Base-by-base conservation (phyloP, 1,139 yeast genomes). In the Saccharomycopsis crataegensis region DNA sequence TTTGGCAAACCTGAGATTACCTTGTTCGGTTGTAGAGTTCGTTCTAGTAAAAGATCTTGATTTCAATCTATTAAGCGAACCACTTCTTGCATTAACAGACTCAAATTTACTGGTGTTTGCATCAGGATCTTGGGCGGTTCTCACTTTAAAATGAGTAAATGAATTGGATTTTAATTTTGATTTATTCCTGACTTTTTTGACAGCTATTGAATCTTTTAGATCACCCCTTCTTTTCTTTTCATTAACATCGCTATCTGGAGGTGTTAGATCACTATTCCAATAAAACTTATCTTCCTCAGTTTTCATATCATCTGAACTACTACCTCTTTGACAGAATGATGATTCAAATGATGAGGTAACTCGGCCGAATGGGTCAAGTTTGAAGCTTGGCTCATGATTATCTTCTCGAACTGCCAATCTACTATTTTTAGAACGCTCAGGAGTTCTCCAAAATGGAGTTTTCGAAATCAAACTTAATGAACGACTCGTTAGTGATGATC, bases 1-100 rank as follows among this genome's bases (percentile, higher is more conserved):
- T 14, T 60, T 57, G 1, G 65, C 65, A 1, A 47, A 3, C n/a
- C 22, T 48, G n/a, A 46, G n/a, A 33, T 36, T 40, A n/a, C 33
- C 14, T 16, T 51, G 44, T 38, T 51, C 55, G 16, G 28, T 48
- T 9, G 42, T 9, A 8, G 57, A 54, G 43, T 43, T 54, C 32
- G 52, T 54, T 41, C 57, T 33, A 17, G 49, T 44, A 22, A 52
- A 44, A 7, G 45, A 34, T 28, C 33, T 37, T n/a, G 49, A 11
- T 28, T 34, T 36, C 17, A 43, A 14, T 43, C 33, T 22, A 43
- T 43, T 43, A 2, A 22, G 17, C 2, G 33, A 22, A 8, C 28
- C 28, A 4, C 28, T 17, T 43, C 17, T n/a, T 7, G 9, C 9
- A 36, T 5, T 36, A 11, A 36, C 11, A 36, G 40, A 36, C 16